Evolutionary conservation across 1,139 yeast species (phyloP).

Genomic region (Suhomyces atakaporum): DNA sequence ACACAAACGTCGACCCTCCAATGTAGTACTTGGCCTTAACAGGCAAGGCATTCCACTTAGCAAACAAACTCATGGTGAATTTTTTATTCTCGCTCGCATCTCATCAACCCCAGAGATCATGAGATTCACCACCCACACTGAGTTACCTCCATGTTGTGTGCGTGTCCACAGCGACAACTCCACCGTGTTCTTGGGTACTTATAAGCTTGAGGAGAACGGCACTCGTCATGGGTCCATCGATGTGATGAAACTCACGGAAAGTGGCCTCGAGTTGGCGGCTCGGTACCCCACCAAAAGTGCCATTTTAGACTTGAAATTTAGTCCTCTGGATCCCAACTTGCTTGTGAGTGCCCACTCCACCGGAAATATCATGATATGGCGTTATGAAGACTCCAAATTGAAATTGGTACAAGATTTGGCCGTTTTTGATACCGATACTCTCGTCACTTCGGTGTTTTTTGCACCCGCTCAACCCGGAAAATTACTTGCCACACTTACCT

Average conservation of each 20-base stretch:
- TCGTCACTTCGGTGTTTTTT: slow-evolving; percentile 70
- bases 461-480: slow-evolving; percentile 39
- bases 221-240: slow-evolving; percentile 75
- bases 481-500: slow-evolving; percentile 57
- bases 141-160: slow-evolving; percentile 82
- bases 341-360: slow-evolving; percentile 77
- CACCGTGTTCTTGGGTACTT: slow-evolving; percentile 71
- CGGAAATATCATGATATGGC: slow-evolving; percentile 74
- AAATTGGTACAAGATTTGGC: slow-evolving; percentile 27
- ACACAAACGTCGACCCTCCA: slow-evolving; percentile 53
- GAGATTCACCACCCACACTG: slow-evolving; percentile 33
- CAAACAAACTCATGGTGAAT: slow-evolving; percentile 36
- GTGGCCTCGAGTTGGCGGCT: slow-evolving; percentile 22
- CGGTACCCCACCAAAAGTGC: slow-evolving; percentile 56
- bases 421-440: slow-evolving; percentile 47
- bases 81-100: too few species aligned
- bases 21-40: slow-evolving; percentile 52
- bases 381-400: slow-evolving; percentile 20
- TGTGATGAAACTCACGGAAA: slow-evolving; percentile 39
- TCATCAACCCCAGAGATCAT: neutral
- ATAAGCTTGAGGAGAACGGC: slow-evolving; percentile 64
- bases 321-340: slow-evolving; percentile 50
- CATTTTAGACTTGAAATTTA: slow-evolving; percentile 70
- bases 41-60: slow-evolving; percentile 54
- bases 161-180: slow-evolving; percentile 57